Conservation (phyloP, 73 alveolate genomes). For the Paramecium biaurelia region DNA sequence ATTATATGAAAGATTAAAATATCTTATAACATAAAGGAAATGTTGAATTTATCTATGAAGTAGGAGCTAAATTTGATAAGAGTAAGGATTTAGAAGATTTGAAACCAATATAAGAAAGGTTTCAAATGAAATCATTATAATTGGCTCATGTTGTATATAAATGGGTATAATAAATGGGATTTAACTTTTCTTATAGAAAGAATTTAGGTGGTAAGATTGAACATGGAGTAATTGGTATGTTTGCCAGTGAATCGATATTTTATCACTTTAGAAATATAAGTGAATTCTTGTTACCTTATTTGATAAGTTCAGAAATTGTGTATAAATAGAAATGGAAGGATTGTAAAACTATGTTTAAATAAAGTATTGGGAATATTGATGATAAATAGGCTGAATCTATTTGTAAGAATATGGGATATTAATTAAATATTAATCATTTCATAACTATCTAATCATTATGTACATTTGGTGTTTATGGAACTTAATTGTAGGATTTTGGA, state of each 20-base stretch:
- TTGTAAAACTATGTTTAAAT: background rate
- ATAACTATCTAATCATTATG: background rate
- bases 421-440: background rate
- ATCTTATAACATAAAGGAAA: constrained; percentile 14
- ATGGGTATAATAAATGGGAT: constrained; percentile 30
- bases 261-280: background rate
- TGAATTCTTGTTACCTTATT: background rate
- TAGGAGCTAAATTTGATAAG: constrained; percentile 34
- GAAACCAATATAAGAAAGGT: background rate
- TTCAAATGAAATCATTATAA: background rate
- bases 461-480: constrained; percentile 10
- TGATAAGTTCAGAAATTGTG: background rate
- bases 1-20: background rate
- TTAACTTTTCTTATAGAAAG: background rate
- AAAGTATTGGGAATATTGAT: background rate
- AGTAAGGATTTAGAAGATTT: background rate
- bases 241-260: constrained; percentile 20
- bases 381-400: background rate
- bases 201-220: background rate
- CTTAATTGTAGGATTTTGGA: background rate
- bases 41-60: constrained; percentile 6
- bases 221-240: background rate
- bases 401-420: background rate
- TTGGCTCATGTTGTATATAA: background rate
- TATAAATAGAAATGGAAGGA: background rate